A percentile compares a stretch with the other conserved stretches of the same genome.
Evolutionary conservation across 169 alveolate genomes (phyloP).

Genomic region (Plasmodium vinckei): DNA sequence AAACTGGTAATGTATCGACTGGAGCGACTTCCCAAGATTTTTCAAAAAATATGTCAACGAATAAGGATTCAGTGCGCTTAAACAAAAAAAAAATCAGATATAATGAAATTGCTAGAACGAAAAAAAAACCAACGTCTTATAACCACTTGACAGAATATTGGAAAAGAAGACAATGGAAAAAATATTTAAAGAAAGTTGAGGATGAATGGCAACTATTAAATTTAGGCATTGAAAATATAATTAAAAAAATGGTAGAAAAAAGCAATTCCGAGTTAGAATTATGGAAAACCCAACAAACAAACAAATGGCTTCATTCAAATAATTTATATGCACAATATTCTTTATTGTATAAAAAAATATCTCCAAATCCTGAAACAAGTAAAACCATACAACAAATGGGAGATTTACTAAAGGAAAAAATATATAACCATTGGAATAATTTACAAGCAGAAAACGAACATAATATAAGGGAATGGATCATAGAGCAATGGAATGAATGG

Average conservation of each 20-base stretch:
- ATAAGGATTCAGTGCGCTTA: neutral
- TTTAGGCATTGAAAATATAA: constrained; percentile 18
- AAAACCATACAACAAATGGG: constrained; percentile 5
- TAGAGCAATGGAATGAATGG: constrained; percentile 24
- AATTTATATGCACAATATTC: constrained; percentile 2
- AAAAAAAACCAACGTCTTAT: neutral
- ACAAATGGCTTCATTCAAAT: constrained; percentile 10
- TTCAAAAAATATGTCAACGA: neutral
- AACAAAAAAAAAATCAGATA: neutral
- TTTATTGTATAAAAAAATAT: neutral
- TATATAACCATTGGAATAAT: constrained; percentile 10
- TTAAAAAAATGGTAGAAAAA: constrained; percentile 14
- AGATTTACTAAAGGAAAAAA: neutral
- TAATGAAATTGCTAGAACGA: neutral
- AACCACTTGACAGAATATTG: constrained; percentile 1
- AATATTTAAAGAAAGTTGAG: constrained; percentile 6
- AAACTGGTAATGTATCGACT: too few species aligned
- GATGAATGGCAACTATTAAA: constrained; percentile 39
- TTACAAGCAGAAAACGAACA: constrained; percentile 15
- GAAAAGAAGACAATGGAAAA: constrained; percentile 34
- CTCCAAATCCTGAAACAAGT: neutral
- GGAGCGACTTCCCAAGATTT: too few species aligned
- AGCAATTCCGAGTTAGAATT: constrained; percentile 7
- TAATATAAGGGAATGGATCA: constrained; percentile 8
- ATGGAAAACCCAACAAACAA: constrained; percentile 5